phyloP scores from a whole-genome alignment of 2,329 filamentous ascomycete species.

The Corinectria fuckeliana region DNA sequence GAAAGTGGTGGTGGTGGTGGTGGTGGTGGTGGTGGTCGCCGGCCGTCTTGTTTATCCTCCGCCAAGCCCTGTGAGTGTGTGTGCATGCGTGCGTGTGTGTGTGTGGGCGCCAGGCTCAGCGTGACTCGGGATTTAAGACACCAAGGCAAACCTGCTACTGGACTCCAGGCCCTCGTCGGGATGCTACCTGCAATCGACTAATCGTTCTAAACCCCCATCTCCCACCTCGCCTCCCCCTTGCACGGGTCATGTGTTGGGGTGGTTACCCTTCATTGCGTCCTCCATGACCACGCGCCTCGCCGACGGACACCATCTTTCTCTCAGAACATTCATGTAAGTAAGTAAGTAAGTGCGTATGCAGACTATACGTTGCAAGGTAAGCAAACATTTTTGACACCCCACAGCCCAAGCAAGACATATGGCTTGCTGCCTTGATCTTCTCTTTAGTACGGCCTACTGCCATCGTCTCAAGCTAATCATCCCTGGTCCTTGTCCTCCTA shows the following conservation, averaged over 20 bases:
- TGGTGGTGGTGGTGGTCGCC: slow-evolving; percentile 22
- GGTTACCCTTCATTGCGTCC: slow-evolving; percentile 16
- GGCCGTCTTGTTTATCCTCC: not conserved
- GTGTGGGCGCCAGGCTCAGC: slow-evolving; percentile 40
- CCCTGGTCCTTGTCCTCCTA: slow-evolving; percentile 1
- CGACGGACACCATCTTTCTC: slow-evolving; percentile 28
- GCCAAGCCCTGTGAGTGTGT: slow-evolving; percentile 4
- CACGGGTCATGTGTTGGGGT: slow-evolving; percentile 18
- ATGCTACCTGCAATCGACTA: slow-evolving; percentile 38
- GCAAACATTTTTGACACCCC: slow-evolving; percentile 5
- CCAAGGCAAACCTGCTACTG: slow-evolving; percentile 39
- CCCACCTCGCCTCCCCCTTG: slow-evolving; percentile 25
- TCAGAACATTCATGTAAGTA: slow-evolving; percentile 1
- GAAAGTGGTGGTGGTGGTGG: slow-evolving; percentile 17
- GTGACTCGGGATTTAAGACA: slow-evolving; percentile 49
- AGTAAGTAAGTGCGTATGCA: too few relatives aligned
- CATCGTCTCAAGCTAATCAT: slow-evolving; percentile 5
- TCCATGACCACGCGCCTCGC: slow-evolving; percentile 34
- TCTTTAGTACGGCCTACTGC: not conserved
- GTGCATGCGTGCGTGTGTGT: slow-evolving; percentile 28
- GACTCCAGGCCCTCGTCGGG: slow-evolving; percentile 35
- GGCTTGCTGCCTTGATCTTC: slow-evolving; percentile 7
- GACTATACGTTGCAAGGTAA: slow-evolving; percentile 6
- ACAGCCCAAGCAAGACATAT: slow-evolving; percentile 8
- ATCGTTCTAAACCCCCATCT: slow-evolving; percentile 16